Percentiles rank a stretch among this genome's conserved stretches.
phyloP scores from a whole-genome alignment of 1,139 yeast species.

The Taphrina pruni region DNA sequence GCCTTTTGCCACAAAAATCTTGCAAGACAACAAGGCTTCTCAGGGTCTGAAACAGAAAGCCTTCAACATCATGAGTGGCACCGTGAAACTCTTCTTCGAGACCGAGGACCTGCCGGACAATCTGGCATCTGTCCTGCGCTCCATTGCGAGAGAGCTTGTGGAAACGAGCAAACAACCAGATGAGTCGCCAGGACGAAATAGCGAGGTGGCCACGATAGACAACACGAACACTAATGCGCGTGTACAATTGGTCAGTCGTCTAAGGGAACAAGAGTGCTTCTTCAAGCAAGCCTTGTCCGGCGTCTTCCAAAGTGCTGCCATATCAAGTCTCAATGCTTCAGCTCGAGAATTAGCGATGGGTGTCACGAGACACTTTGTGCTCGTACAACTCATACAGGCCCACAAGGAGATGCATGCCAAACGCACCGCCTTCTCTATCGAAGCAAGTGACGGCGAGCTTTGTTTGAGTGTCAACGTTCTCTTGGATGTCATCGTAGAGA shows the following conservation, averaged over 20 bases:
- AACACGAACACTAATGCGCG: slow-evolving; percentile 51
- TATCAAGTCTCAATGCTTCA: slow-evolving; percentile 74
- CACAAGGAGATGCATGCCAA: slow-evolving; percentile 64
- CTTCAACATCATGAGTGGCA: slow-evolving; percentile 69
- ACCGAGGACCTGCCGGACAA: slow-evolving; percentile 67
- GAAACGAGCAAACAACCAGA: slow-evolving; percentile 46
- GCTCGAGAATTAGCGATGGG: slow-evolving; percentile 68
- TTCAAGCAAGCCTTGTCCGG: slow-evolving; percentile 21
- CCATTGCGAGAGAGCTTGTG: slow-evolving; percentile 60
- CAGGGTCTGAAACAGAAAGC: slow-evolving; percentile 77
- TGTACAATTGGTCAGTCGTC: slow-evolving; percentile 8
- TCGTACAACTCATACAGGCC: slow-evolving; percentile 76
- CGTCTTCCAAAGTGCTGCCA: slow-evolving; percentile 70
- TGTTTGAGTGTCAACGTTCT: slow-evolving; percentile 72
- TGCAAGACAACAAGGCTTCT: slow-evolving; percentile 72
- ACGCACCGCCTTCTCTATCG: slow-evolving; percentile 68
- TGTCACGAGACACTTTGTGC: slow-evolving; percentile 76
- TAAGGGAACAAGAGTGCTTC: slow-evolving; percentile 10
- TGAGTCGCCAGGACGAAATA: slow-evolving; percentile 41
- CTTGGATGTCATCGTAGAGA: slow-evolving; percentile 75
- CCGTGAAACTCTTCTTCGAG: slow-evolving; percentile 73
- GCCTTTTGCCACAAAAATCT: slow-evolving; percentile 43
- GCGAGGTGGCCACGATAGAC: neutral
- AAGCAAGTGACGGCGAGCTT: slow-evolving; percentile 78
- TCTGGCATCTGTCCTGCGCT: slow-evolving; percentile 57